Conservation (phyloP, 1,284 basidiomycete genomes). For the Peniophora sp. region DNA sequence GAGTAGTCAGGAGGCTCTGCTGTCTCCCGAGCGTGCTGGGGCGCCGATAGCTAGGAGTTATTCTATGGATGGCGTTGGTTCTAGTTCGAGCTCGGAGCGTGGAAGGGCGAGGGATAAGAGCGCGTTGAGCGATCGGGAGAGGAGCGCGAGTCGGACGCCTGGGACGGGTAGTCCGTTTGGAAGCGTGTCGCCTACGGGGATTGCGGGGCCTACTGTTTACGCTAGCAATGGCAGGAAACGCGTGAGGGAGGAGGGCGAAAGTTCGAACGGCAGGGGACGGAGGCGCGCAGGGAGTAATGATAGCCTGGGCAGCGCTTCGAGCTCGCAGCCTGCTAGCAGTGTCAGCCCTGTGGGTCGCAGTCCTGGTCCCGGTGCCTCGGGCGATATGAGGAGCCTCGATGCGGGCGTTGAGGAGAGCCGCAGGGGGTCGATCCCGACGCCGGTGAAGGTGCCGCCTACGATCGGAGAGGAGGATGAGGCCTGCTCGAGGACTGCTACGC, state of each 20-base stretch:
- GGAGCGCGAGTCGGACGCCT: conserved; percentile 23
- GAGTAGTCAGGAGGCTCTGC: neutral
- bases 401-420: neutral
- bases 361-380: neutral
- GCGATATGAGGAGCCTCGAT: neutral
- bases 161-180: conserved; percentile 42
- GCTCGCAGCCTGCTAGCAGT: neutral
- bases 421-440: neutral
- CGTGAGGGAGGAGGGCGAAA: conserved; percentile 20
- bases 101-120: conserved; percentile 32
- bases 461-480: neutral
- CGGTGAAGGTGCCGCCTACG: neutral
- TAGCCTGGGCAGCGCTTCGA: conserved; percentile 5
- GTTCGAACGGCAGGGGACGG: conserved; percentile 17
- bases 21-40: neutral
- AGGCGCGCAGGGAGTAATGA: conserved; percentile 19
- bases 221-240: conserved; percentile 18
- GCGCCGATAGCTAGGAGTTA: conserved; percentile 21
- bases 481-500: neutral
- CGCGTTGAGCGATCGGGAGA: conserved; percentile 34
- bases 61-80: conserved; percentile 30
- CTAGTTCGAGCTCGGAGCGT: conserved; percentile 45
- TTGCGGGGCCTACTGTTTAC: conserved; percentile 19
- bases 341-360: neutral
- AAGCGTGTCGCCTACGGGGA: conserved; percentile 51